Percentiles rank a stretch among this genome's conserved stretches.
phyloP scores from a whole-genome alignment of 2,329 filamentous ascomycete species.

The Aschersonia sp. region DNA sequence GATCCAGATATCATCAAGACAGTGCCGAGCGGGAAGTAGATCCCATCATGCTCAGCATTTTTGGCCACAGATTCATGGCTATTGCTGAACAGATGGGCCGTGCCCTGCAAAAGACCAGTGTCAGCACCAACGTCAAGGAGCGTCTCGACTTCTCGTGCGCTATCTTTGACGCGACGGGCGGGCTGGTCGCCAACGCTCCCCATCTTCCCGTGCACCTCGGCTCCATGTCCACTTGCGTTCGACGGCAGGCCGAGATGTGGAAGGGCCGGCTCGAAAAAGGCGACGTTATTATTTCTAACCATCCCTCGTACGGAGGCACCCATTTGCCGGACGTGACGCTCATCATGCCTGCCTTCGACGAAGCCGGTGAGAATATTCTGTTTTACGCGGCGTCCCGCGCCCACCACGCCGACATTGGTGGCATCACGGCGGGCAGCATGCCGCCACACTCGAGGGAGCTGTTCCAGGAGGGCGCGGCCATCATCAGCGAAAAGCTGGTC shows the following conservation, averaged over 20 bases:
- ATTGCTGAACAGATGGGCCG: constrained; percentile 78
- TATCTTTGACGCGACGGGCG: constrained; percentile 61
- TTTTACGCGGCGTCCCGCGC: constrained; percentile 72
- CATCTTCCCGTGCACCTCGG: constrained; percentile 71
- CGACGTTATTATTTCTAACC: constrained; percentile 72
- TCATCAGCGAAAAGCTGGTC: constrained; percentile 55
- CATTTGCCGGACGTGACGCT: constrained; percentile 74
- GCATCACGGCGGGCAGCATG: constrained; percentile 70
- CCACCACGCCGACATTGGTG: constrained; percentile 76
- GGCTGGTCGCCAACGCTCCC: constrained; percentile 64
- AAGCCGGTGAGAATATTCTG: constrained; percentile 50
- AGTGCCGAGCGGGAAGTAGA: constrained; percentile 33
- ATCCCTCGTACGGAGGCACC: constrained; percentile 70
- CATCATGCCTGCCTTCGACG: constrained; percentile 62
- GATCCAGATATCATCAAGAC: constrained; percentile 8
- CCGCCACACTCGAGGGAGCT: constrained; percentile 55
- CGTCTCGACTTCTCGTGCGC: constrained; percentile 72
- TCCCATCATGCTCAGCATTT: constrained; percentile 66
- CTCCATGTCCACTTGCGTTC: constrained; percentile 70
- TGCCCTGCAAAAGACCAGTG: constrained; percentile 65
- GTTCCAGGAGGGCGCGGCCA: constrained; percentile 48
- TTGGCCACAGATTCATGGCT: constrained; percentile 73
- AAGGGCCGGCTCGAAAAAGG: constrained; percentile 60
- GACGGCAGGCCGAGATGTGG: constrained; percentile 68
- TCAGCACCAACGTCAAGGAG: constrained; percentile 72